Percentiles rank a stretch among this genome's conserved stretches.
These are phyloP conservation scores for Geotrichum citri-aurantii DNA, from an alignment of 1,139 yeast genomes.

Conservation along the genomic window DNA sequence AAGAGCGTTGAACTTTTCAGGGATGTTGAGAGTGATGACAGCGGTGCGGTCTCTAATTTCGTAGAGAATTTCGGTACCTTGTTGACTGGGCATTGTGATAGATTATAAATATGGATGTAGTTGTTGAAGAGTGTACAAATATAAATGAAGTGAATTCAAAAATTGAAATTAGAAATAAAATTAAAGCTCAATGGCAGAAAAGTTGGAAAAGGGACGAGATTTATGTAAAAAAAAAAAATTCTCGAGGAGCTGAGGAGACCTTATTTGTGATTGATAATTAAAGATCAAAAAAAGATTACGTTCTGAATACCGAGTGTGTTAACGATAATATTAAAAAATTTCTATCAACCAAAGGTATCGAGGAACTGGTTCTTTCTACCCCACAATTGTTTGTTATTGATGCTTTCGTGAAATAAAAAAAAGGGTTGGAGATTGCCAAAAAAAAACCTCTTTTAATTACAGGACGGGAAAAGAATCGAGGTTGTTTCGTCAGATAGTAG, in stretches of 20 bases:
- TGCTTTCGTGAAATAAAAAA: neutral
- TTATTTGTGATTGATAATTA: neutral
- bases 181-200: neutral
- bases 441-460: neutral
- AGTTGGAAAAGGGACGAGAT: neutral
- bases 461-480: no score
- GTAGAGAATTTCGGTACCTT: constrained; percentile 17
- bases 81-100: neutral
- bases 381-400: neutral
- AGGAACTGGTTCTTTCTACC: neutral
- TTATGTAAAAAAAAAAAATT: neutral
- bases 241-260: neutral
- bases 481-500: no score
- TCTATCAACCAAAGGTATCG: neutral
- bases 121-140: neutral
- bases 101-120: no score
- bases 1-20: constrained; percentile 61
- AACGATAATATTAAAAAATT: neutral
- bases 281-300: neutral
- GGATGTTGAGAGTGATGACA: constrained; percentile 63
- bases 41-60: constrained; percentile 53
- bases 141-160: neutral
- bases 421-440: neutral
- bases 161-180: no score
- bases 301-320: no score